These are phyloP conservation scores for Mortierella sp. DNA, from an alignment of 371 early-diverging fungal species.

Conservation along the genomic window DNA sequence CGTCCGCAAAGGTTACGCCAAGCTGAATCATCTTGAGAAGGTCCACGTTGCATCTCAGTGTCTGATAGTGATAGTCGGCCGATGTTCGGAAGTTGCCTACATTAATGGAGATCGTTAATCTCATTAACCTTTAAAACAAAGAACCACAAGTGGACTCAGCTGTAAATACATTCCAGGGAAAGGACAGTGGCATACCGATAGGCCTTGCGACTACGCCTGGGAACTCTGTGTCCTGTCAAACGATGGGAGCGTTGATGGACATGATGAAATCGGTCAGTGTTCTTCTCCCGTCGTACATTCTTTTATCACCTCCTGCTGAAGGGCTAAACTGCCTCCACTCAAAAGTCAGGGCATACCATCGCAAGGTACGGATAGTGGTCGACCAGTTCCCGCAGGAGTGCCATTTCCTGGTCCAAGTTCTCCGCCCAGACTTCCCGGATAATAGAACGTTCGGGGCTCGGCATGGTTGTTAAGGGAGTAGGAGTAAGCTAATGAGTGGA, in stretches of 20 bases:
- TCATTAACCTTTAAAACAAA: not conserved
- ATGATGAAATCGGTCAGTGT: constrained; percentile 8
- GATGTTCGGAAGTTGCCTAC: constrained; percentile 93
- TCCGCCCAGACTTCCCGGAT: constrained; percentile 98
- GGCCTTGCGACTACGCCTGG: constrained; percentile 99
- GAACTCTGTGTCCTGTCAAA: constrained; percentile 97
- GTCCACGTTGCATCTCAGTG: constrained; percentile 99
- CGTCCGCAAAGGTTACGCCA: constrained; percentile 98
- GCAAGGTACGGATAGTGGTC: constrained; percentile 96
- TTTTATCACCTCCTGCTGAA: constrained; percentile 3
- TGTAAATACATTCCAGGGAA: too few relatives aligned
- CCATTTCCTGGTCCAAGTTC: constrained; percentile 98
- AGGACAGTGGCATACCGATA: constrained; percentile 63
- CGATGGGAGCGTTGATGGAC: constrained; percentile 3
- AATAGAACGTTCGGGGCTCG: constrained; percentile 65
- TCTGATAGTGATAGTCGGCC: constrained; percentile 99
- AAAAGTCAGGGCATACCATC: constrained; percentile 82
- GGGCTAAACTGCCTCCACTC: not conserved
- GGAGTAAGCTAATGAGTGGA: not conserved
- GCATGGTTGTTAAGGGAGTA: constrained; percentile 34
- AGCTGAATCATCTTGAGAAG: constrained; percentile 99
- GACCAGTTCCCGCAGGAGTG: constrained; percentile 89
- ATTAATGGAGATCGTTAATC: too few relatives aligned
- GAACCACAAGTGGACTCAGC: not conserved
- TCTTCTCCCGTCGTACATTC: not conserved